Evolutionary conservation across 305 asterid species (phyloP), one percentile per base, ranked within the genome.

Genomic region (Solanum hybrid): DNA sequence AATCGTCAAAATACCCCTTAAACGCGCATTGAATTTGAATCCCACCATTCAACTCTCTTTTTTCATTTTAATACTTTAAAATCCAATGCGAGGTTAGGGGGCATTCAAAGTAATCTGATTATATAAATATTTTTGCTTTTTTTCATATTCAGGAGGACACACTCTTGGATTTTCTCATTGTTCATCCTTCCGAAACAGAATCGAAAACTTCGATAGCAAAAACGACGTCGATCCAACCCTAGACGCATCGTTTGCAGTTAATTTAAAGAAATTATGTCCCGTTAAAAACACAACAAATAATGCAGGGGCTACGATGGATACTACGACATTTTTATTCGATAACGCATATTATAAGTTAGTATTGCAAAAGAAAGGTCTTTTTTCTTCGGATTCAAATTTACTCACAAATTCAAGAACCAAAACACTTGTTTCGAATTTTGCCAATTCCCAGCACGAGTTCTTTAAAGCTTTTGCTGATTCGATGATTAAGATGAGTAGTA

Each of bases 401-500:
- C 78, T 93, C 35, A 73, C 91, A 13, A 79, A 75, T 64, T 16
- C 92, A 84, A 88, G 76, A 26, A 89, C 95, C 0, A 88, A 91
- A 87, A 86, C 92, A 8, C 79, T 93, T 86, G 92, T 92, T 66
- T 72, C 84, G 0, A 91, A 90, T 76, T 92, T 75, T 82, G 92
- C 95, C 11, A 79, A 22, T 46, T 93, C 95, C 6, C 93, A 91
- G 7, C 29, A 90, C 71, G 93, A 90, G 24, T 93, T 93, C 64
- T 80, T 60, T 40, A 87, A 35, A 69, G 93, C 92, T 31, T 93
- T 93, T 89, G 92, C 73, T 22, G 87, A 86, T 34, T 92, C 94
- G 3, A 92, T 92, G 94, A 91, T 93, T 87, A 93, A 91, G 82
- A 93, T 93, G 94, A 92, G 94, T 16, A 90, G 93, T 72, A 89